A percentile compares a stretch with the other conserved stretches of the same genome.
Conservation (phyloP, 2,329 filamentous ascomycete genomes). For the Fusarium nematophilum region DNA sequence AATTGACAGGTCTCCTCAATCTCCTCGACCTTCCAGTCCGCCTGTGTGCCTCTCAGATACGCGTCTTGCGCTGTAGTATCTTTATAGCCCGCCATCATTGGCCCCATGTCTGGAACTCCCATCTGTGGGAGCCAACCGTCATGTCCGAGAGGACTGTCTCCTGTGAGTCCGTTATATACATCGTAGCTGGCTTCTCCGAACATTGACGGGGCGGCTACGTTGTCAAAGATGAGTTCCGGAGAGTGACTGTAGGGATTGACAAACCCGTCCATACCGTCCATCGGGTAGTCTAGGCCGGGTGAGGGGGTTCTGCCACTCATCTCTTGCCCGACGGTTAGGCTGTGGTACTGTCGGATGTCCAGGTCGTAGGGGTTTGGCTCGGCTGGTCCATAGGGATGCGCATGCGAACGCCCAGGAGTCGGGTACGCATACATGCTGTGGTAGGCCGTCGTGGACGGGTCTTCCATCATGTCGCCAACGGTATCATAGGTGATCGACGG, state of each 20-base stretch:
- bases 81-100: constrained; percentile 20
- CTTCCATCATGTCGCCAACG: constrained; percentile 3
- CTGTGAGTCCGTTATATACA: constrained; percentile 21
- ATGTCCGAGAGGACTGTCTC: constrained; percentile 18
- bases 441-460: constrained; percentile 17
- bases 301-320: constrained; percentile 36
- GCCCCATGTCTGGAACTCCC: constrained; percentile 19
- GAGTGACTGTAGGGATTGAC: constrained; percentile 18
- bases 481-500: constrained; percentile 29
- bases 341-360: constrained; percentile 20
- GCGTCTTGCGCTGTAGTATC: constrained; percentile 39
- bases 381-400: constrained; percentile 23
- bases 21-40: constrained; percentile 51
- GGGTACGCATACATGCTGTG: constrained; percentile 29
- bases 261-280: constrained; percentile 27
- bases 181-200: constrained; percentile 21
- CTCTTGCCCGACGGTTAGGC: constrained; percentile 16
- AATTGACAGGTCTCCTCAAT: constrained; percentile 47
- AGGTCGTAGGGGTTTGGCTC: constrained; percentile 28
- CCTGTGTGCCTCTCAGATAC: constrained; percentile 48
- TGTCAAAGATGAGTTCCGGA: constrained; percentile 17
- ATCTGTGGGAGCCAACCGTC: constrained; percentile 24
- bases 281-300: constrained; percentile 29
- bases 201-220: constrained; percentile 4
- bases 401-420: constrained; percentile 18